phyloP scores from a whole-genome alignment of 257 asterid species.

The Solanum sejunctum region DNA sequence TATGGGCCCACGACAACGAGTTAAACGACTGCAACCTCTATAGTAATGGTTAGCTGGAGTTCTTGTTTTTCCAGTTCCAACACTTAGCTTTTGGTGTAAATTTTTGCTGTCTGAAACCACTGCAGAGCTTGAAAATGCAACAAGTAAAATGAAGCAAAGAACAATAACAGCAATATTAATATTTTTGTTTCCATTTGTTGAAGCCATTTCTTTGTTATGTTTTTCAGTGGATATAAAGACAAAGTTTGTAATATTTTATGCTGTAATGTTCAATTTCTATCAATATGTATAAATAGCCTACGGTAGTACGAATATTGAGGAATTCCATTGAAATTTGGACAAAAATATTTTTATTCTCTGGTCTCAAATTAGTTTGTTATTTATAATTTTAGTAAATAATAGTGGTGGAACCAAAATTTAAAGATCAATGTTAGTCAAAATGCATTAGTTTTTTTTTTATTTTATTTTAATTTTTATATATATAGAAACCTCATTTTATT shows the following conservation, averaged over 20 bases:
- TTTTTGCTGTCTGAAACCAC: not conserved
- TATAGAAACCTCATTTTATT: too few species aligned
- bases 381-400: not conserved
- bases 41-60: not conserved
- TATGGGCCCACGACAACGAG: not conserved
- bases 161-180: not conserved
- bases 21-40: not conserved
- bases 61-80: not conserved
- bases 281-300: not conserved
- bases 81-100: not conserved
- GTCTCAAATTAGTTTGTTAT: not conserved
- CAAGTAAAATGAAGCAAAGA: not conserved
- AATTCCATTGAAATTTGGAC: not conserved
- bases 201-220: not conserved
- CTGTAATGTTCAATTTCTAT: not conserved
- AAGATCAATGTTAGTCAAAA: not conserved
- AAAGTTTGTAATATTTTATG: not conserved
- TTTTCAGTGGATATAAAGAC: not conserved
- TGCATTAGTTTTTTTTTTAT: too few species aligned
- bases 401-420: not conserved
- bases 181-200: not conserved
- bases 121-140: not conserved
- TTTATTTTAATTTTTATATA: too few species aligned
- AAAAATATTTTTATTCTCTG: not conserved
- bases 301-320: not conserved